These are phyloP conservation scores for Jimgerdemannia flammicorona DNA, from an alignment of 192 early-diverging fungal species.

Conservation along the genomic window DNA sequence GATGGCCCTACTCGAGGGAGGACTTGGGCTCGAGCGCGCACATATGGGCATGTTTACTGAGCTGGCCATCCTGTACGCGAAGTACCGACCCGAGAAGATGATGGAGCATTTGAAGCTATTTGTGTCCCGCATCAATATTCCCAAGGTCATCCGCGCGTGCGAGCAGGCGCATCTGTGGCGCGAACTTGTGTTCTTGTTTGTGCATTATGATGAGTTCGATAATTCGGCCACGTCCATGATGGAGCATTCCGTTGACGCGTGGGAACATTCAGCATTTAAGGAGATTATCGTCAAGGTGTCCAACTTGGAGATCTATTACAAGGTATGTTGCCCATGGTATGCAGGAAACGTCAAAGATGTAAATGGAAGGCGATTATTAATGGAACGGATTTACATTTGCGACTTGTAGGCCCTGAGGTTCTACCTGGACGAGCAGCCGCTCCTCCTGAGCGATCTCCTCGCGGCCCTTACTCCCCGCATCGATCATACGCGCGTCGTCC, in stretches of 20 bases:
- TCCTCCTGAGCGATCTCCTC: constrained; percentile 90
- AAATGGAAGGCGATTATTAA: too few relatives aligned
- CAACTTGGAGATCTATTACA: constrained; percentile 98
- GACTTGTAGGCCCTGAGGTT: constrained; percentile 72
- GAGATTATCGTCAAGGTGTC: constrained; percentile 96
- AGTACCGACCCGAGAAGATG: constrained; percentile 91
- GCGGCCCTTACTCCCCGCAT: constrained; percentile 84
- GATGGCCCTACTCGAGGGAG: constrained; percentile 87
- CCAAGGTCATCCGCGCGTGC: constrained; percentile 96
- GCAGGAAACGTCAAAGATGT: too few relatives aligned
- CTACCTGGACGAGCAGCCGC: constrained; percentile 94
- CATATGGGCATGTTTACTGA: constrained; percentile 99
- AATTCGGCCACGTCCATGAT: constrained; percentile 97
- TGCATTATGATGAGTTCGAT: constrained; percentile 98
- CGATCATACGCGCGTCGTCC: constrained; percentile 96
- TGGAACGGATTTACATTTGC: background rate
- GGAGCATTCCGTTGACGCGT: constrained; percentile 91
- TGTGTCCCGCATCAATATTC: constrained; percentile 97
- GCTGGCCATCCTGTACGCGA: constrained; percentile 95
- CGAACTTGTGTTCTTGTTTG: constrained; percentile 97
- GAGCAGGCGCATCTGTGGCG: constrained; percentile 94
- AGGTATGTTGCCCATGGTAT: constrained; percentile 35
- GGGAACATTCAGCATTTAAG: constrained; percentile 97
- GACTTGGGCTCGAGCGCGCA: constrained; percentile 93
- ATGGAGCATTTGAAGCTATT: constrained; percentile 98